Evolutionary conservation across 495 filamentous ascomycete species (phyloP), one percentile per base, ranked within the genome.

Genomic region (Aspergillus cavernicola): DNA sequence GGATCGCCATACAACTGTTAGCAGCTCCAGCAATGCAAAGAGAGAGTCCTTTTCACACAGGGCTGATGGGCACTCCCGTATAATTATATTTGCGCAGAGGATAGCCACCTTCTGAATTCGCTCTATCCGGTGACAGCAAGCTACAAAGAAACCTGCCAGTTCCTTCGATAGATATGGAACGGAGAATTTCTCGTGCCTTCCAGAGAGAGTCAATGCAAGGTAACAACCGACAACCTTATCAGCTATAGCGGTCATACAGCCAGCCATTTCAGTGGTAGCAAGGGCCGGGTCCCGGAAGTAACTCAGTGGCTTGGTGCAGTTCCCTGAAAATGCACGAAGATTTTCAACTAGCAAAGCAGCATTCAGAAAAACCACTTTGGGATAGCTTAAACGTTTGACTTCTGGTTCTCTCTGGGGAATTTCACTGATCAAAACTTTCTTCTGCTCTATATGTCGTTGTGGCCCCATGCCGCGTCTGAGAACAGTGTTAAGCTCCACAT

Each of bases 221-320:
- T 96, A 97, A 11, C 78, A 77, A 31, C 82, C 81, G 43, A 95
- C 81, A 32, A 88, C 85, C 19, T 76, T 81, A 11, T 84, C 77
- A 8, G 89, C 86, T 57, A 97, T 85, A 13, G 87, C 83, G 65
- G 84, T 82, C 91, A 97, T 97, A 57, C 87, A 89, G 51, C 78
- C 85, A 47, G 89, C 87, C 69, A 95, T 87, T 46, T 90, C 84
- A 13, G 85, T 82, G 11, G 76, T 81, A 33, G 87, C 84, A 63
- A 97, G 81, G 60, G 86, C 88, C 4, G 88, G 90, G 60, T 98
- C 93, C 2, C 92, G 79, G 68, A 97, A 98, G 71, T 97, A 98
- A 13, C 81, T 81, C 12, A 97, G 76, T 18, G 87, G 84, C 61
- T 92, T 88, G 26, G 89, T 92, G 67, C 90, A 96, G 58, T 95